These are phyloP conservation scores for Entomortierella chlamydospora DNA, from an alignment of 192 early-diverging fungal species.

Conservation along the genomic window DNA sequence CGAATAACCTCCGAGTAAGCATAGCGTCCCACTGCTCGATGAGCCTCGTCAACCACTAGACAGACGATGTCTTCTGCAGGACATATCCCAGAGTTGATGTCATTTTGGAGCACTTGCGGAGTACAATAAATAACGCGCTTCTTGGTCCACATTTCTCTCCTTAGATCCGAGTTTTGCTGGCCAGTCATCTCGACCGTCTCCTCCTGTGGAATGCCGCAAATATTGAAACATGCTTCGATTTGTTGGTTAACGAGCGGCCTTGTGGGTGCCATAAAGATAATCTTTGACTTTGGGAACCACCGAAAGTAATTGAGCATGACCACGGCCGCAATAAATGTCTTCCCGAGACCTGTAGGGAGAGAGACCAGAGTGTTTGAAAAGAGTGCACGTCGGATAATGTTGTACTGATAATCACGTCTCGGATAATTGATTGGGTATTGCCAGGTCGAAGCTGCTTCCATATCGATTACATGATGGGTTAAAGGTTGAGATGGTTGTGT, in stretches of 20 bases:
- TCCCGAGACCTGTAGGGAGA: conserved; percentile 88
- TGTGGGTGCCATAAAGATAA: conserved; percentile 94
- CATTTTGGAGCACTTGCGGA: conserved; percentile 90
- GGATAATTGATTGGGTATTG: conserved; percentile 82
- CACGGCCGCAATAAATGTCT: conserved; percentile 95
- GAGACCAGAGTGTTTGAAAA: conserved; percentile 90
- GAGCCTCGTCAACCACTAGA: conserved; percentile 94
- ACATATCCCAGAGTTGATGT: conserved; percentile 75
- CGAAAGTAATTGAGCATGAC: conserved; percentile 91
- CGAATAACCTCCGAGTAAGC: conserved; percentile 83
- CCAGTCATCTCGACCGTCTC: conserved; percentile 80
- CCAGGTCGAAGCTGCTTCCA: conserved; percentile 67
- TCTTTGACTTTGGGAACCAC: conserved; percentile 90
- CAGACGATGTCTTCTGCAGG: conserved; percentile 71
- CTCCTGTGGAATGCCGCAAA: conserved; percentile 79
- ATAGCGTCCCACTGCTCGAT: conserved; percentile 86
- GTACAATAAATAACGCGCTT: conserved; percentile 89
- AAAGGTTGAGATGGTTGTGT: conserved; percentile 22
- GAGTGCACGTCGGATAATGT: conserved; percentile 81
- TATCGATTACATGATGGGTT: conserved; percentile 64
- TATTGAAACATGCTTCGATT: conserved; percentile 86
- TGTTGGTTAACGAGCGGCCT: conserved; percentile 93
- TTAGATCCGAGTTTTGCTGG: conserved; percentile 45
- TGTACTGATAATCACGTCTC: conserved; percentile 88
- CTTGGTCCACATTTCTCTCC: conserved; percentile 68